Percentiles rank a stretch among this genome's conserved stretches.
Conservation (phyloP, 2,329 filamentous ascomycete species). For the Bertia moriformis region DNA sequence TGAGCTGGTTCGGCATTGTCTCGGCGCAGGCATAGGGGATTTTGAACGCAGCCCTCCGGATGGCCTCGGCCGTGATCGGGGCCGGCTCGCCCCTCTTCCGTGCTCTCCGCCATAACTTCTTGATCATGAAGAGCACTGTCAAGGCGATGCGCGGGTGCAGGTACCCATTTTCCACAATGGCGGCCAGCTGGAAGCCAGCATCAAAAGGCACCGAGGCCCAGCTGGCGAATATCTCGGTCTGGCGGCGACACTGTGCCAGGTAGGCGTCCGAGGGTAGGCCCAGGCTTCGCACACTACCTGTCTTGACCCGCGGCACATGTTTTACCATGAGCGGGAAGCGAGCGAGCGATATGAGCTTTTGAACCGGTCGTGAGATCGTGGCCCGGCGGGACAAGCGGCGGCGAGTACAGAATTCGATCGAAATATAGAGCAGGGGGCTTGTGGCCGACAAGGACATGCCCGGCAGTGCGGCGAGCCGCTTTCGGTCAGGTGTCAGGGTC, state of each 20-base stretch:
- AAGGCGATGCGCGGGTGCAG: conserved; percentile 38
- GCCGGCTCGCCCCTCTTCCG: not conserved
- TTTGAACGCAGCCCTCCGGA: not conserved
- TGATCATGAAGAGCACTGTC: not conserved
- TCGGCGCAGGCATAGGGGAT: not conserved
- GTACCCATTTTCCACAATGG: conserved; percentile 46
- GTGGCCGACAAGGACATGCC: no score
- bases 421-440: no score
- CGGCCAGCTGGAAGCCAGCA: conserved; percentile 46
- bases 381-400: no score
- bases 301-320: no score
- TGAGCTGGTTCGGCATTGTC: not conserved
- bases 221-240: conserved; percentile 11
- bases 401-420: no score
- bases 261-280: conserved; percentile 2
- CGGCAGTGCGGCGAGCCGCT: not conserved
- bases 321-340: no score
- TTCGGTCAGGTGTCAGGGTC: not conserved
- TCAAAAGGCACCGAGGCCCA: conserved; percentile 28
- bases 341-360: no score
- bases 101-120: not conserved
- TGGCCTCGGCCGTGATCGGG: not conserved
- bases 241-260: conserved; percentile 16
- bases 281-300: not conserved
- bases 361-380: no score